These are phyloP conservation scores for Gentiana dahurica DNA, from an alignment of 257 asterid species.

Conservation along the genomic window DNA sequence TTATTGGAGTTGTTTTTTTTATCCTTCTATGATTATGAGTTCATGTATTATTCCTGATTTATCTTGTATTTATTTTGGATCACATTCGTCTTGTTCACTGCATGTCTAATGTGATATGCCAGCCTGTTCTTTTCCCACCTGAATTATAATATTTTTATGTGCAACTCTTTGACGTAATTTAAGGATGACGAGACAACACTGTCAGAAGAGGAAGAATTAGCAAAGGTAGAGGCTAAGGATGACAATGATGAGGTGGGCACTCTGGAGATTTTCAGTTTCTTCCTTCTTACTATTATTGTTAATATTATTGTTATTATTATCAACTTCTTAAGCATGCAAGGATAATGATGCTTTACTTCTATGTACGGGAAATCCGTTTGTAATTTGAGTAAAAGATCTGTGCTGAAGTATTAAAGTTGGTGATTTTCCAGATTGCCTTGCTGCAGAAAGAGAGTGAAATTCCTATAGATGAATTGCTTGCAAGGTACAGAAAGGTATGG, in stretches of 20 bases:
- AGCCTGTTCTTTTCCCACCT: not conserved
- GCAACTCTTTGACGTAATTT: slow-evolving; percentile 11
- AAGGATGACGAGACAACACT: slow-evolving; percentile 97
- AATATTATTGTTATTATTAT: too few species aligned
- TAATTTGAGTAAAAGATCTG: slow-evolving; percentile 1
- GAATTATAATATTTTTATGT: not conserved
- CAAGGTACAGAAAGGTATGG: slow-evolving; percentile 91
- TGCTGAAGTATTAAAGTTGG: slow-evolving; percentile 3
- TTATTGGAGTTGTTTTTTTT: slow-evolving; percentile 1
- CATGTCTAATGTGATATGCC: not conserved
- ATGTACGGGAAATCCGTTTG: not conserved
- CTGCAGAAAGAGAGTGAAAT: slow-evolving; percentile 89
- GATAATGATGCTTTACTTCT: too few species aligned
- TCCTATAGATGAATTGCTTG: slow-evolving; percentile 79
- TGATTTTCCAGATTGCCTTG: slow-evolving; percentile 56
- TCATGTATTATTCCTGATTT: not conserved
- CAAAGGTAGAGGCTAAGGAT: slow-evolving; percentile 49
- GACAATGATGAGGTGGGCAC: slow-evolving; percentile 51
- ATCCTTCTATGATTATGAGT: not conserved
- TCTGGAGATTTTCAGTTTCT: not conserved
- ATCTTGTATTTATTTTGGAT: too few species aligned
- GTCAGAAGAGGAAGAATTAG: slow-evolving; percentile 82
- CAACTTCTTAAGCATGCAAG: too few species aligned
- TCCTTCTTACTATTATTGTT: not conserved
- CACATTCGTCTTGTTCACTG: not conserved